Percentiles rank a stretch among this genome's conserved stretches.
Evolutionary conservation across 305 asterid species (phyloP).

Genomic region (Coffea humblotiana): DNA sequence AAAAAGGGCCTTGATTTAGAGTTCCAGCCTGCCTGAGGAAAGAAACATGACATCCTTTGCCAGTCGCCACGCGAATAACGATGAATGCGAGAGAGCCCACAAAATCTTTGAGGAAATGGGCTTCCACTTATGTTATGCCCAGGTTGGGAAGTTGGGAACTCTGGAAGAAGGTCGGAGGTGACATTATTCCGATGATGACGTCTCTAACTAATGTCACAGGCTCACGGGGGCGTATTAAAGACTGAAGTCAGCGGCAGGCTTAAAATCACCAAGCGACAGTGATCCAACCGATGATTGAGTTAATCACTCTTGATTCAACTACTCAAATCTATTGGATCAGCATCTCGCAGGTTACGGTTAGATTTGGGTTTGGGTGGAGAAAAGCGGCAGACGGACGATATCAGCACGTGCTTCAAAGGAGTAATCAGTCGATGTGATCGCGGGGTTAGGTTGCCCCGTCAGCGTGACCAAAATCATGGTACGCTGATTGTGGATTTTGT

Average conservation of each 20-base stretch:
- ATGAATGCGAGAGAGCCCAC: background rate
- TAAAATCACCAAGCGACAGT: background rate
- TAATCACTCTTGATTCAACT: background rate
- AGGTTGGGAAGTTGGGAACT: background rate
- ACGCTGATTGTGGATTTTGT: background rate
- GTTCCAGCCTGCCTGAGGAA: too few species aligned
- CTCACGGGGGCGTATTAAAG: background rate
- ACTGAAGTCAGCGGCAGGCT: background rate
- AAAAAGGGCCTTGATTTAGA: too few species aligned
- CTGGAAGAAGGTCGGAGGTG: background rate
- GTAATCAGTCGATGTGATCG: background rate
- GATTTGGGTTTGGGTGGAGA: background rate
- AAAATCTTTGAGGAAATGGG: background rate
- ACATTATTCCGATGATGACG: background rate
- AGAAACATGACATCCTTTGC: background rate
- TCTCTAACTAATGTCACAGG: background rate
- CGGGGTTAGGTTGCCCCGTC: background rate
- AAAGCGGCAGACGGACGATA: background rate
- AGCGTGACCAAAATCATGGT: background rate
- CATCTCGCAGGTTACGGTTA: too few species aligned
- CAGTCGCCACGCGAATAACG: background rate
- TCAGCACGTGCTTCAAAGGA: background rate
- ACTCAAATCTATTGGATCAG: background rate
- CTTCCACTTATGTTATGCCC: background rate
- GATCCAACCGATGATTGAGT: background rate